phyloP scores from a whole-genome alignment of 208 protist species.

The Leptomonas seymouri region DNA sequence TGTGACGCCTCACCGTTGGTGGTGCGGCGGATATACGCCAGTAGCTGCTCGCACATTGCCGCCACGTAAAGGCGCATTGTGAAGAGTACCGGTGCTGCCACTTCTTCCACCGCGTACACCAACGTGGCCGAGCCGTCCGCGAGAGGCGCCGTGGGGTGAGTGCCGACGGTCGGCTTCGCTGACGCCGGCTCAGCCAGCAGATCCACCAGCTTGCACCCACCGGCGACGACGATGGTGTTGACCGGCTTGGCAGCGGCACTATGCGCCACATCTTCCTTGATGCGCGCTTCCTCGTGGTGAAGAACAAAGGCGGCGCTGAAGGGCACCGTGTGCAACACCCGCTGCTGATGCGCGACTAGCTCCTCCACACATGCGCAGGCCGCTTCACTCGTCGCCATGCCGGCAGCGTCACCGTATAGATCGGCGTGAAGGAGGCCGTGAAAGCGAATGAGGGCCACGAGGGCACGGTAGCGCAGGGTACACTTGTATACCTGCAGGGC shows the following conservation, averaged over 20 bases:
- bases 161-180: not conserved
- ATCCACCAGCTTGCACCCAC: constrained; percentile 25
- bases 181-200: constrained; percentile 17
- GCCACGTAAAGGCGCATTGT: constrained; percentile 64
- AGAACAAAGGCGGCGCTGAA: constrained; percentile 26
- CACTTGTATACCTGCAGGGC: constrained; percentile 55
- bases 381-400: constrained; percentile 14
- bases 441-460: constrained; percentile 43
- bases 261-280: constrained; percentile 19
- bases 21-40: constrained; percentile 28
- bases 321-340: constrained; percentile 19
- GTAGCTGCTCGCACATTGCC: constrained; percentile 62
- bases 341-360: constrained; percentile 32
- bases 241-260: constrained; percentile 15
- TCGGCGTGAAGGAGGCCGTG: constrained; percentile 37
- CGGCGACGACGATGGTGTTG: constrained; percentile 16
- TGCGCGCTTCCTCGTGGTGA: constrained; percentile 17
- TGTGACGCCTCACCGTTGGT: constrained; percentile 7
- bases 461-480: constrained; percentile 53
- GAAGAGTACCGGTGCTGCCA: constrained; percentile 58
- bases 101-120: constrained; percentile 46
- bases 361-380: constrained; percentile 26
- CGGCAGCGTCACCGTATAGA: constrained; percentile 33
- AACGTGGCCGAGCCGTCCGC: not conserved
- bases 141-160: not conserved